phyloP scores from a whole-genome alignment of 1,284 basidiomycete species.

The Meripilus lineatus region DNA sequence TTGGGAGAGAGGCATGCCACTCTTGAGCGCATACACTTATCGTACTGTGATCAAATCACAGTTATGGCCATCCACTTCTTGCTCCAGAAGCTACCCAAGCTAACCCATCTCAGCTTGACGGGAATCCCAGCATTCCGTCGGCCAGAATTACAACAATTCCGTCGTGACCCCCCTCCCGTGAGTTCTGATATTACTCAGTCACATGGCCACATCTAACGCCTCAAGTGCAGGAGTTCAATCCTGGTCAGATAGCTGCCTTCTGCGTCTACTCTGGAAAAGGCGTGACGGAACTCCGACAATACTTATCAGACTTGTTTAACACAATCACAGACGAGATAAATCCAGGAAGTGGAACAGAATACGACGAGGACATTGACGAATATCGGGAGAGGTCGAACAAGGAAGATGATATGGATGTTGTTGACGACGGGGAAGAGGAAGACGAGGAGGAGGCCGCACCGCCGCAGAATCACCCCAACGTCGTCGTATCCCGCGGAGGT shows the following conservation, averaged over 20 bases:
- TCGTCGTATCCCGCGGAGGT: neutral
- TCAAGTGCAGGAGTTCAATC: conserved; percentile 81
- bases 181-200: conserved; percentile 23
- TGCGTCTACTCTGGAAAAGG: conserved; percentile 97
- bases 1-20: conserved; percentile 79
- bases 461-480: neutral
- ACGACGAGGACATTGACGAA: conserved; percentile 61
- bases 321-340: conserved; percentile 65
- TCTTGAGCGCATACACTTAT: conserved; percentile 93
- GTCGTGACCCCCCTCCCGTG: conserved; percentile 84
- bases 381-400: conserved; percentile 11
- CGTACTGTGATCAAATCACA: conserved; percentile 95
- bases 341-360: conserved; percentile 67
- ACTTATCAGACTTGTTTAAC: conserved; percentile 68
- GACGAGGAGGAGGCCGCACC: conserved; percentile 11
- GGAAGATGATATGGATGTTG: conserved; percentile 29
- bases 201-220: too few species aligned
- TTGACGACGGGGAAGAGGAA: conserved; percentile 40
- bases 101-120: conserved; percentile 94
- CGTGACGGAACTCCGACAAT: conserved; percentile 78
- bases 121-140: conserved; percentile 92
- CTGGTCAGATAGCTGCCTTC: conserved; percentile 87
- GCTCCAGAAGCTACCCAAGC: conserved; percentile 79
- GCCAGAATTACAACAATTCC: conserved; percentile 85
- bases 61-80: conserved; percentile 91